Evolutionary conservation across 129 eudicot genomes (phyloP).

Genomic region (Saussurea involucrata): DNA sequence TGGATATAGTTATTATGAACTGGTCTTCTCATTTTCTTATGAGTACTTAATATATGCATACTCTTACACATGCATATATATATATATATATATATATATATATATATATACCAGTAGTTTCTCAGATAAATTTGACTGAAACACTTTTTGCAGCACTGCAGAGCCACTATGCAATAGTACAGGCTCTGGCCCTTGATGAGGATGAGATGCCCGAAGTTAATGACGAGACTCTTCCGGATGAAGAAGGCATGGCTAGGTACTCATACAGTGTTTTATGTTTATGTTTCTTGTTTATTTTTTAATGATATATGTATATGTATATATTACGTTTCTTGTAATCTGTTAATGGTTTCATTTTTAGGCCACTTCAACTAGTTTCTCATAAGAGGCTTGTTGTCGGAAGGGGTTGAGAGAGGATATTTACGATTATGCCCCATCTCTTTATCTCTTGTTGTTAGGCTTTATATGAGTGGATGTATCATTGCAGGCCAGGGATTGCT

Average conservation of each 20-base stretch:
- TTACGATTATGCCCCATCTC: background rate
- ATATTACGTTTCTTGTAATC: too few relatives aligned
- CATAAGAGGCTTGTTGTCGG: background rate
- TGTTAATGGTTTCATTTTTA: background rate
- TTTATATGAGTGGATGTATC: background rate
- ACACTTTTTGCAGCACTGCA: constrained; percentile 65
- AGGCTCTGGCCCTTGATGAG: constrained; percentile 94
- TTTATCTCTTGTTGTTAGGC: background rate
- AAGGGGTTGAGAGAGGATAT: background rate
- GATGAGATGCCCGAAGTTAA: constrained; percentile 87
- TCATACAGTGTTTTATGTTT: background rate
- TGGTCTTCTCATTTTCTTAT: background rate
- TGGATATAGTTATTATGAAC: background rate
- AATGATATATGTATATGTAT: too few relatives aligned
- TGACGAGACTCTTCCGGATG: constrained; percentile 97
- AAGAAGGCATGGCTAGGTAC: constrained; percentile 93
- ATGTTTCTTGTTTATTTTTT: background rate
- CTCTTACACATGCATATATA: background rate
- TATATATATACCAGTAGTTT: background rate
- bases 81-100: too few relatives aligned
- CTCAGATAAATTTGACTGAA: background rate
- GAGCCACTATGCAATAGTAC: constrained; percentile 89
- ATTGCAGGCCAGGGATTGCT: constrained; percentile 72
- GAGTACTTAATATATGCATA: background rate
- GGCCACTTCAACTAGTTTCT: background rate